Base-by-base conservation (phyloP, 345 rosid genomes). In the Arabis alpina region DNA sequence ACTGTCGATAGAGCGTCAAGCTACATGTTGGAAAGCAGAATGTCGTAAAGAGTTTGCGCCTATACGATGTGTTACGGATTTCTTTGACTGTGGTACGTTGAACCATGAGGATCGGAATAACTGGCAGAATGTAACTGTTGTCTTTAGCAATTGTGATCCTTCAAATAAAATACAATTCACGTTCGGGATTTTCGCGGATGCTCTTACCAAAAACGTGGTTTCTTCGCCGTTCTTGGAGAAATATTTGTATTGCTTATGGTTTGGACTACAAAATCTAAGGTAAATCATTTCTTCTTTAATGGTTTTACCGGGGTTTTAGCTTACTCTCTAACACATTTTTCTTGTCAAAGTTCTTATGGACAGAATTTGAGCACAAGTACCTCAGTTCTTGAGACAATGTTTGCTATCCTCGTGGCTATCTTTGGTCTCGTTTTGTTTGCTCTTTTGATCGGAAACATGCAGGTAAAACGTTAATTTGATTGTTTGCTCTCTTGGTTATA, bases 251-350 rank as follows among this genome's bases (percentile, higher is more conserved):
- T 93, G 96, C 77, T 76, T 93, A 54, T 93, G 97, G 98, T 93
- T 92, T 88, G 98, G 97, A 11, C 75, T 93, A 43, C 98, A 91
- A 84, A 88, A 91, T 61, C 77, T 93, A 72, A 93, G 97, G 98
- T 88, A 83, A 11, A n/a, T 28, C 16, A 14, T 34, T 54, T 13
- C 23, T 67, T 66, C 10, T 47, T 56, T n/a, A 6, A 9, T 13
- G 2, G 3, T 19, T 34, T 53, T 51, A 10, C 10, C 0, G 2
- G 5, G 24, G 9, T 4, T 67, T 52, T 52, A 7, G 36, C 51
- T 2, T 32, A 28, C 11, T 48, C 8, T 4, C 64, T 69, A 37
- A 75, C 54, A 27, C 34, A 23, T 12, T 6, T 70, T 48, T 77
- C 45, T 71, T 52, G 82, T 54, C 3, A 23, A 81, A 85, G 89